Conservation (phyloP, 768 basidiomycete genomes). For the Gloeophyllum trabeum region DNA sequence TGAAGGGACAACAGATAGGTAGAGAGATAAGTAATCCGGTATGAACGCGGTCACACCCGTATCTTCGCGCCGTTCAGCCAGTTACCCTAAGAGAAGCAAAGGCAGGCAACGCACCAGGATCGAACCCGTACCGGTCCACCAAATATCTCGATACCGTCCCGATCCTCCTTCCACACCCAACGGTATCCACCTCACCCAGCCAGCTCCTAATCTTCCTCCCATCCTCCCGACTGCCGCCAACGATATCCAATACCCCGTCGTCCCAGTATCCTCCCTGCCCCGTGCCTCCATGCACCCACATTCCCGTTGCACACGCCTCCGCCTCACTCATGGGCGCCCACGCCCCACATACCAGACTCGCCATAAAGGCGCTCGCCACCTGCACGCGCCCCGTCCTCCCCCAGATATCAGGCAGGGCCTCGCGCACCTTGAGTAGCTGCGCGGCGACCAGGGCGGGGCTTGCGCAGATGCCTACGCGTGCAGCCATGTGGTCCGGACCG, state of each 20-base stretch:
- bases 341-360: slow-evolving; percentile 59
- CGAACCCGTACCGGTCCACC: slow-evolving; percentile 74
- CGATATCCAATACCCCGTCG: slow-evolving; percentile 64
- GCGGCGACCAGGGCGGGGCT: slow-evolving; percentile 62
- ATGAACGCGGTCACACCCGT: slow-evolving; percentile 69
- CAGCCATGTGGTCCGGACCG: slow-evolving; percentile 67
- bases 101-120: slow-evolving; percentile 36
- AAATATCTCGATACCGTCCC: slow-evolving; percentile 67
- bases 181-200: slow-evolving; percentile 74
- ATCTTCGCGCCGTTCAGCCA: slow-evolving; percentile 30
- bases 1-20: slow-evolving; percentile 67
- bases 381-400: slow-evolving; percentile 65
- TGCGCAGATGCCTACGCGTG: slow-evolving; percentile 64
- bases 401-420: slow-evolving; percentile 76
- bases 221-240: slow-evolving; percentile 68
- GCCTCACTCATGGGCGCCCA: slow-evolving; percentile 66
- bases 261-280: slow-evolving; percentile 58
- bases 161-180: slow-evolving; percentile 49
- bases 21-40: slow-evolving; percentile 63
- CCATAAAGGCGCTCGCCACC: slow-evolving; percentile 66
- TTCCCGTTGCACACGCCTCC: slow-evolving; percentile 68
- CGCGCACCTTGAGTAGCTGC: slow-evolving; percentile 69
- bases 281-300: slow-evolving; percentile 48
- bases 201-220: slow-evolving; percentile 62
- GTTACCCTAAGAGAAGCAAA: neutral